Evolutionary conservation across 768 basidiomycete species (phyloP), one percentile per base, ranked within the genome.

Genomic region (Mycena olivaceomarginata): DNA sequence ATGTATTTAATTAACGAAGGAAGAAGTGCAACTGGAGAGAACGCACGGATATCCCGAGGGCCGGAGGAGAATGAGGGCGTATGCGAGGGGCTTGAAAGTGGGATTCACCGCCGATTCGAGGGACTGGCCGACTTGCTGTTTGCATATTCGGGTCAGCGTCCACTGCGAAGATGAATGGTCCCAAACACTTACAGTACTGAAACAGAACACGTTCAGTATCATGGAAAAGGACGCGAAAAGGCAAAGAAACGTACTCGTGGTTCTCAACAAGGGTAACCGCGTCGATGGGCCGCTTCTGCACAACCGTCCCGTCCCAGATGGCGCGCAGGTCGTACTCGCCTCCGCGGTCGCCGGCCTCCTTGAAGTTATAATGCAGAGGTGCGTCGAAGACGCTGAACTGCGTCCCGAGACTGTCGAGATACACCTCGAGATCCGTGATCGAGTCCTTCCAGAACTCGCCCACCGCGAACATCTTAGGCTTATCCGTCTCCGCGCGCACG

Each of bases 221-320:
- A 51, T 22, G 39, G 5, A n/a, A 41, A n/a, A 20, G 48, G 18
- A 60, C 5, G 5, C 60, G 22, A 15, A 43, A n/a, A 25, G 62
- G 68, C 20, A 22, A n/a, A 22, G 40, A 37, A 43, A 83, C 91
- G 83, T 70, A 92, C 92, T 93, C 92, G 69, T 93, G 92, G 82
- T 93, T 93, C 73, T 93, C 92, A 16, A 93, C 92, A 78, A 93
- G 91, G 0, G 92, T 93, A 7, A 95, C 93, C 1, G 94, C 92
- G 83, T 94, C 93, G 37, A 87, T 86, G 5, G 94, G 94, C 60
- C 92, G 85, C 10, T 86, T 81, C 67, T 91, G 87, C 18, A 94
- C 86, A 9, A 95, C 83, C 5, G 92, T 91, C 22, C 88, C 88
- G 62, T 92, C 87, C 68, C 93, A 87, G 76, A 95, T 92, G 40